A percentile compares a stretch with the other conserved stretches of the same genome.
Conservation (phyloP, 2,329 filamentous ascomycete species). For the Sclerotinia borealis region DNA sequence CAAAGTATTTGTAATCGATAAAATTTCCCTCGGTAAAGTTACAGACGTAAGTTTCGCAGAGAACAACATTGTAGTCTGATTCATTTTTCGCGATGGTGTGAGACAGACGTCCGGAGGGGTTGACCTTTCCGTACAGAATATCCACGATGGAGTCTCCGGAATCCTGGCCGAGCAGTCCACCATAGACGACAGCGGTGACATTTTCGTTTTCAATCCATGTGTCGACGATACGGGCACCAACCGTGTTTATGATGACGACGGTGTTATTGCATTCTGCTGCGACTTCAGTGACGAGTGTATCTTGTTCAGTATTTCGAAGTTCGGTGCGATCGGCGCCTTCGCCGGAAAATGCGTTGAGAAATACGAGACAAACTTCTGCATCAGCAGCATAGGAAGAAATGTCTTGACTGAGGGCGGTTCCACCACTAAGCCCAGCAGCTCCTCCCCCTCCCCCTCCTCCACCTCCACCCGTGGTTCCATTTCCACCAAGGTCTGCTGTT, state of each 20-base stretch:
- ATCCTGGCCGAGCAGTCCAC: constrained; percentile 73
- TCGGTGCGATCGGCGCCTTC: constrained; percentile 61
- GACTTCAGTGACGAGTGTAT: constrained; percentile 39
- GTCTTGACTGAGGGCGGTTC: background rate
- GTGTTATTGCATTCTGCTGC: constrained; percentile 48
- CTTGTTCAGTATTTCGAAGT: constrained; percentile 40
- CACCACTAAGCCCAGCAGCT: background rate
- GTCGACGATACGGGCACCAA: constrained; percentile 47
- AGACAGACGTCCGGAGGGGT: constrained; percentile 70
- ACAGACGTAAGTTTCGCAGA: constrained; percentile 55
- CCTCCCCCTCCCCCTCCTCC: background rate
- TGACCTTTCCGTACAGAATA: constrained; percentile 71
- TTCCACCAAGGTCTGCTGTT: background rate
- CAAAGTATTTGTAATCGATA: constrained; percentile 73
- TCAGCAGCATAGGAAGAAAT: background rate
- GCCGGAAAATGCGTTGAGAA: constrained; percentile 61
- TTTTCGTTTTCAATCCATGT: constrained; percentile 70
- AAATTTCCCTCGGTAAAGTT: constrained; percentile 70
- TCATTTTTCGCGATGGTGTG: constrained; percentile 63
- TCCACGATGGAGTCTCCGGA: constrained; percentile 71
- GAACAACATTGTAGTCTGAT: constrained; percentile 36
- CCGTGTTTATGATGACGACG: constrained; percentile 60
- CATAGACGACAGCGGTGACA: constrained; percentile 75
- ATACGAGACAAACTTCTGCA: constrained; percentile 2
- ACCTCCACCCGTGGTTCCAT: background rate